phyloP scores from a whole-genome alignment of 1,284 basidiomycete genomes.

The Cryptococcus jaspeensis region DNA sequence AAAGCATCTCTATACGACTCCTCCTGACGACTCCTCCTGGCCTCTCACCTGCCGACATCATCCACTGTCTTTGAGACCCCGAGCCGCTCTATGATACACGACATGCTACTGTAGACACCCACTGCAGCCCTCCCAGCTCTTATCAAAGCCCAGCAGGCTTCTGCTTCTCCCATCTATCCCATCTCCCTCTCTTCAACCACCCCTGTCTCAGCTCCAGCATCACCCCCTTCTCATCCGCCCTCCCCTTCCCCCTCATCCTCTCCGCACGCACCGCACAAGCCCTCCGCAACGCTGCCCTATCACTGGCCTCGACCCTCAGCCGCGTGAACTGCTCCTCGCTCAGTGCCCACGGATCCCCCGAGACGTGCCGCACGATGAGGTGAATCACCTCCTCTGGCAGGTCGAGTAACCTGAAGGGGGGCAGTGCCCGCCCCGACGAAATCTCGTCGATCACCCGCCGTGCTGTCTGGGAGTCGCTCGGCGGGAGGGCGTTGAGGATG shows the following conservation, averaged over 20 bases:
- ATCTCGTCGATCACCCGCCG: slow-evolving; percentile 21
- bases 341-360: slow-evolving; percentile 34
- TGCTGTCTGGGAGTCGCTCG: slow-evolving; percentile 22
- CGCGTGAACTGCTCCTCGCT: slow-evolving; percentile 37
- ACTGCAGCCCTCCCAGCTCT: too few species aligned
- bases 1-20: too few species aligned
- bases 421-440: slow-evolving; percentile 1
- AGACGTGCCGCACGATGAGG: slow-evolving; percentile 34
- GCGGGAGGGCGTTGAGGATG: slow-evolving; percentile 33
- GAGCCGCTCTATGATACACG: too few species aligned
- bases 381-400: slow-evolving; percentile 41
- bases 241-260: slow-evolving; percentile 13
- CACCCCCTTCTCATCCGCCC: slow-evolving; percentile 12
- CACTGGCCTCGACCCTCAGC: slow-evolving; percentile 28
- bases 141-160: too few species aligned
- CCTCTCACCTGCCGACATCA: too few species aligned
- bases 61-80: too few species aligned
- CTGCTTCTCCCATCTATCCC: slow-evolving; percentile 41
- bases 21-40: too few species aligned
- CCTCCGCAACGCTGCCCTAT: slow-evolving; percentile 19
- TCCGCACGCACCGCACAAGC: slow-evolving; percentile 13
- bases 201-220: slow-evolving; percentile 24
- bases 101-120: too few species aligned
- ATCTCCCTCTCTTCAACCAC: slow-evolving; percentile 33
- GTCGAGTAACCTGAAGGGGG: slow-evolving; percentile 34